These are phyloP conservation scores for Claviceps pazoutovae DNA, from an alignment of 2,329 filamentous ascomycete species.

Conservation along the genomic window DNA sequence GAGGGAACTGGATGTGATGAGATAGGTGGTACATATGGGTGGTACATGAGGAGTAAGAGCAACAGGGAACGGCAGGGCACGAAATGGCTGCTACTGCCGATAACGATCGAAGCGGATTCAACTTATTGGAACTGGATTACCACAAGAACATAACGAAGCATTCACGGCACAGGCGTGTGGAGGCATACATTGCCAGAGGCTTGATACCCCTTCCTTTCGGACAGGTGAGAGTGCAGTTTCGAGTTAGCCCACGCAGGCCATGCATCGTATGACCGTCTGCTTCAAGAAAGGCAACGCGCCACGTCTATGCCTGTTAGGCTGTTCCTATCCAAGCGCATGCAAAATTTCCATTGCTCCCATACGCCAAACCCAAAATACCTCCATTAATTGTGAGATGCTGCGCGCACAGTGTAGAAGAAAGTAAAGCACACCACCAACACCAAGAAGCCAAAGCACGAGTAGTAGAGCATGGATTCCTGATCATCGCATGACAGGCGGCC, in stretches of 20 bases:
- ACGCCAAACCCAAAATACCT: background rate
- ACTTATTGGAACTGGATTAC: background rate
- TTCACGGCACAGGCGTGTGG: slow-evolving; percentile 1
- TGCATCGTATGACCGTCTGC: no score
- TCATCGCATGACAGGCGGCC: slow-evolving; percentile 85
- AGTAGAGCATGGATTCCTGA: background rate
- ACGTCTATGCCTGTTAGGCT: slow-evolving; percentile 1
- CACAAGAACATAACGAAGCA: background rate
- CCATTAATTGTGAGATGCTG: slow-evolving; percentile 3
- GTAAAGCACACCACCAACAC: background rate
- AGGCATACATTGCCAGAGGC: background rate
- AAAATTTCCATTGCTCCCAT: slow-evolving; percentile 3
- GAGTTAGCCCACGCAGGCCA: no score
- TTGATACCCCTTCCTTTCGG: slow-evolving; percentile 1
- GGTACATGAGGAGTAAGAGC: background rate
- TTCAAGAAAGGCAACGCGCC: background rate
- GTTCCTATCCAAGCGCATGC: slow-evolving; percentile 4
- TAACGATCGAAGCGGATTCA: background rate
- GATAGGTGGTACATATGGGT: background rate
- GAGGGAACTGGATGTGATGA: slow-evolving; percentile 4
- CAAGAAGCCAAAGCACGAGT: background rate
- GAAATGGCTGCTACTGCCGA: background rate
- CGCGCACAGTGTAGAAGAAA: background rate
- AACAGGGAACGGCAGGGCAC: background rate
- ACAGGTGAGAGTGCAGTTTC: background rate